phyloP scores from a whole-genome alignment of 768 basidiomycete species.

The Thelephora aurantiotincta region DNA sequence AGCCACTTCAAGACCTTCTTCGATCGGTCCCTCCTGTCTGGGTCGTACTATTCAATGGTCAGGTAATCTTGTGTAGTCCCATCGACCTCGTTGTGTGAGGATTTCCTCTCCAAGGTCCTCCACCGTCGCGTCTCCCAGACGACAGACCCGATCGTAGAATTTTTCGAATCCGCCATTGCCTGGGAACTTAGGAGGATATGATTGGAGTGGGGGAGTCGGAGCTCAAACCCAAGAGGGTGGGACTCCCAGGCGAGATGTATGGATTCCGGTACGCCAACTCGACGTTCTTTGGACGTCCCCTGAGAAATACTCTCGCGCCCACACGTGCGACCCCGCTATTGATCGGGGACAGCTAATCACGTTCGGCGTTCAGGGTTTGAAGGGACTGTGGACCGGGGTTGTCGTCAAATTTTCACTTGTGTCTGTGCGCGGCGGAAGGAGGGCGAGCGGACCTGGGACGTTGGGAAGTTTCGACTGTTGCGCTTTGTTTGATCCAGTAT shows the following conservation, averaged over 20 bases:
- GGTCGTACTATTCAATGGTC: conserved; percentile 10
- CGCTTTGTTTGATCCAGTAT: conserved; percentile 27
- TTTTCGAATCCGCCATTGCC: conserved; percentile 42
- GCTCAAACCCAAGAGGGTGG: not conserved
- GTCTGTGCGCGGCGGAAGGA: conserved; percentile 8
- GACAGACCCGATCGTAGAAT: conserved; percentile 33
- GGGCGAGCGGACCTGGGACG: conserved; percentile 27
- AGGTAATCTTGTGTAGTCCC: conserved; percentile 26
- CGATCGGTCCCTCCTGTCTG: conserved; percentile 15
- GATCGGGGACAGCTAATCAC: conserved; percentile 31
- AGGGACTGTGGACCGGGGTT: conserved; percentile 17
- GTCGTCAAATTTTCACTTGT: conserved; percentile 12
- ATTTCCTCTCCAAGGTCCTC: conserved; percentile 32
- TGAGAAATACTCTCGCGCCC: not conserved
- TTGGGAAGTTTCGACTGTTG: conserved; percentile 13
- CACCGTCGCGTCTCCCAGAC: conserved; percentile 32
- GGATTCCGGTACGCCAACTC: conserved; percentile 29
- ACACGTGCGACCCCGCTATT: conserved; percentile 10
- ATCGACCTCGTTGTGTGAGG: conserved; percentile 33
- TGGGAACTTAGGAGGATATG: conserved; percentile 39
- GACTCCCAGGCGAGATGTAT: conserved; percentile 50
- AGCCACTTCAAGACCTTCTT: conserved; percentile 10
- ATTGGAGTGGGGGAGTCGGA: conserved; percentile 17
- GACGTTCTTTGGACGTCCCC: not conserved
- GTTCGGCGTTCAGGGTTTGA: conserved; percentile 40